Evolutionary conservation across 208 protist species (phyloP).

Genomic region (Acanthamoeba triangularis): DNA sequence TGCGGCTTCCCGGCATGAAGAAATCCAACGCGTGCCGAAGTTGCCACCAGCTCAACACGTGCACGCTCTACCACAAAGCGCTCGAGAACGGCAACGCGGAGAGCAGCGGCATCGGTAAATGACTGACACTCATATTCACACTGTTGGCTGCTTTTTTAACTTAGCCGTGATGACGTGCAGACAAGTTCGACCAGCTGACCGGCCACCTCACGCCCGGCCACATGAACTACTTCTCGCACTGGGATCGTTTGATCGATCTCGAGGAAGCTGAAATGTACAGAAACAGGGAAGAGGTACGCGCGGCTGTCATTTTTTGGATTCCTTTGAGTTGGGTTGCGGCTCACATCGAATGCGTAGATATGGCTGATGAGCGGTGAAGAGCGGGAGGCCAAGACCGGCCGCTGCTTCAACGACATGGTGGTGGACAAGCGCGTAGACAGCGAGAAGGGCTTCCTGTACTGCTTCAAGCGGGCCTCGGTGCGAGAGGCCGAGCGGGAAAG

Average conservation of each 20-base stretch:
- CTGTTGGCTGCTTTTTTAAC: not conserved
- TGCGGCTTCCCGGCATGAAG: conserved; percentile 53
- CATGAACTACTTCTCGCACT: conserved; percentile 70
- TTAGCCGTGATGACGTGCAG: not conserved
- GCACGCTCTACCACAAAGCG: conserved; percentile 74
- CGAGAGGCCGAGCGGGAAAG: conserved; percentile 38
- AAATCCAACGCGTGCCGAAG: not conserved
- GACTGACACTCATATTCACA: not conserved
- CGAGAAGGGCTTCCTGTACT: conserved; percentile 64
- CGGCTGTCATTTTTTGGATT: not conserved
- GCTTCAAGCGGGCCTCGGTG: conserved; percentile 51
- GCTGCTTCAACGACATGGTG: conserved; percentile 74
- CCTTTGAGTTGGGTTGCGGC: not conserved
- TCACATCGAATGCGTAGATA: not conserved
- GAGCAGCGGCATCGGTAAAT: conserved; percentile 41
- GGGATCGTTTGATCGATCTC: conserved; percentile 71
- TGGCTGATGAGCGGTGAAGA: conserved; percentile 71
- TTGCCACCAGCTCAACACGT: conserved; percentile 59
- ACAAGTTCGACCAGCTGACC: conserved; percentile 54
- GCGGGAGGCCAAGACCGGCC: conserved; percentile 27
- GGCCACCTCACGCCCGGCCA: conserved; percentile 39
- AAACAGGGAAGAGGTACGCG: conserved; percentile 61
- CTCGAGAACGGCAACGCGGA: conserved; percentile 57
- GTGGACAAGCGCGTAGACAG: conserved; percentile 35
- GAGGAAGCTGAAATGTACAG: conserved; percentile 74